Conservation (phyloP, 1,284 basidiomycete species). For the Thelephora terrestris region DNA sequence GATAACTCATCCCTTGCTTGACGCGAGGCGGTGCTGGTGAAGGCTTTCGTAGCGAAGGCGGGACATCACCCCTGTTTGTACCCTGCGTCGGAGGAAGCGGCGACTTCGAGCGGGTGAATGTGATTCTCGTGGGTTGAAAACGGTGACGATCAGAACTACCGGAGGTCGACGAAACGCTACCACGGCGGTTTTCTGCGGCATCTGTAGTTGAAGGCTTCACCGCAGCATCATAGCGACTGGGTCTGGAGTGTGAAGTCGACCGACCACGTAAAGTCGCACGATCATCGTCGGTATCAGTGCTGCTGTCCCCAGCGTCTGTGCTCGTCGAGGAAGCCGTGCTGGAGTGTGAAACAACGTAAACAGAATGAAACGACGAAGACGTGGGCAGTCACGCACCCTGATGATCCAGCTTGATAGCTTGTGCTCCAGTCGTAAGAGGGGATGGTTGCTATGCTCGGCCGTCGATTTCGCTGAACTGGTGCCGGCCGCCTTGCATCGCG, state of each 20-base stretch:
- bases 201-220: background rate
- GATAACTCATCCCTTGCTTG: constrained; percentile 10
- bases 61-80: constrained; percentile 20
- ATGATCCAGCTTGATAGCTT: constrained; percentile 76
- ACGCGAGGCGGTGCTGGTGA: constrained; percentile 20
- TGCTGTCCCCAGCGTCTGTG: constrained; percentile 35
- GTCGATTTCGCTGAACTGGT: constrained; percentile 1
- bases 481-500: constrained; percentile 16
- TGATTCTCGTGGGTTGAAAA: constrained; percentile 7
- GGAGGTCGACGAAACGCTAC: constrained; percentile 9
- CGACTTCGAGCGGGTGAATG: constrained; percentile 51
- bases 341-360: background rate
- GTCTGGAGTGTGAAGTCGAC: constrained; percentile 18
- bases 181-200: background rate
- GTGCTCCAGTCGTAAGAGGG: constrained; percentile 60
- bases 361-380: background rate
- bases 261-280: constrained; percentile 30
- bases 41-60: constrained; percentile 15
- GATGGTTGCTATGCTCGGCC: constrained; percentile 7
- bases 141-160: constrained; percentile 13
- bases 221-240: constrained; percentile 13
- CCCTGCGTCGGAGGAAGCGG: constrained; percentile 30
- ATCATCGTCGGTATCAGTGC: constrained; percentile 33
- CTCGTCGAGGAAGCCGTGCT: constrained; percentile 12
- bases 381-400: constrained; percentile 36